Evolutionary conservation across 2,329 filamentous ascomycete genomes (phyloP).

Genomic region (Aspergillus fumigatiaffinis): DNA sequence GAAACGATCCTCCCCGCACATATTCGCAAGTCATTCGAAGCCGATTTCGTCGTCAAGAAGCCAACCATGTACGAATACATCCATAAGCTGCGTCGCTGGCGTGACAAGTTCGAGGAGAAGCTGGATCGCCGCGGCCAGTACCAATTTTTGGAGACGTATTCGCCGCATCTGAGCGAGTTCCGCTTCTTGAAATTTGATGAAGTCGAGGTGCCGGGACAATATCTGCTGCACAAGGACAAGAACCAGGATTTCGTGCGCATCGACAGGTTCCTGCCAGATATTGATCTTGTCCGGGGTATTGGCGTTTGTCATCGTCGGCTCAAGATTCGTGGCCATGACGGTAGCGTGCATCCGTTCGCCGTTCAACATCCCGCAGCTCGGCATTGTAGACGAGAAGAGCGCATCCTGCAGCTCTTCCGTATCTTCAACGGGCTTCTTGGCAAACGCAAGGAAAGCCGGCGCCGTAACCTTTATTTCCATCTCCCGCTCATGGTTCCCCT

Average conservation of each 20-base stretch:
- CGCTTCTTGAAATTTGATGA: slow-evolving; percentile 97
- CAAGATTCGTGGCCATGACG: slow-evolving; percentile 95
- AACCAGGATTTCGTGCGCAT: slow-evolving; percentile 98
- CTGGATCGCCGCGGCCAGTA: slow-evolving; percentile 75
- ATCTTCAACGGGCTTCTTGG: slow-evolving; percentile 91
- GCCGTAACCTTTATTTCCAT: slow-evolving; percentile 92
- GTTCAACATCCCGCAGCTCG: slow-evolving; percentile 93
- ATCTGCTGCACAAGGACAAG: slow-evolving; percentile 95
- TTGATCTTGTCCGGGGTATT: slow-evolving; percentile 86
- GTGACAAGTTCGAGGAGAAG: slow-evolving; percentile 97
- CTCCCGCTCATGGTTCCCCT: slow-evolving; percentile 93
- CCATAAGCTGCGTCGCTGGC: slow-evolving; percentile 90
- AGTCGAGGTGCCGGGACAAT: slow-evolving; percentile 95
- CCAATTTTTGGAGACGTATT: slow-evolving; percentile 77
- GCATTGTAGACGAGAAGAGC: slow-evolving; percentile 89
- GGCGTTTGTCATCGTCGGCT: slow-evolving; percentile 88
- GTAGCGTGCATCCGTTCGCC: slow-evolving; percentile 92
- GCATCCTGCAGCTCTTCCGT: slow-evolving; percentile 92
- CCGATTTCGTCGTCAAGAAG: slow-evolving; percentile 92
- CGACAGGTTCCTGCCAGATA: slow-evolving; percentile 90
- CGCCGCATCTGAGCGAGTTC: slow-evolving; percentile 91
- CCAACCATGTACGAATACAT: slow-evolving; percentile 99
- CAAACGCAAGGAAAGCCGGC: slow-evolving; percentile 91
- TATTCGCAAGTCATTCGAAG: slow-evolving; percentile 93
- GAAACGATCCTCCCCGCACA: slow-evolving; percentile 93